Base-by-base conservation (phyloP, 2,329 filamentous ascomycete species). In the Claviceps sp. region DNA sequence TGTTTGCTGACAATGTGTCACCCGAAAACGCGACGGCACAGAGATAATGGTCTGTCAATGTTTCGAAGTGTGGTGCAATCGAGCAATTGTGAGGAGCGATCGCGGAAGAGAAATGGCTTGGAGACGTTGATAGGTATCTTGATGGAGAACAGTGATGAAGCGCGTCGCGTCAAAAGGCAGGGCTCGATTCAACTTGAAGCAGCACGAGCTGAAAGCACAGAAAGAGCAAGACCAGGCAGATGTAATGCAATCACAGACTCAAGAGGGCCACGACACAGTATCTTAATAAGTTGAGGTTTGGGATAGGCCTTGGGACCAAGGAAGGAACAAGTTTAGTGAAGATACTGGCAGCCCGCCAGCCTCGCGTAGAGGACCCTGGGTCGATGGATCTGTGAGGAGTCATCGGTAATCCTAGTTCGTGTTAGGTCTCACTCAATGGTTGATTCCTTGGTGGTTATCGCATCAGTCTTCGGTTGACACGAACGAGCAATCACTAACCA, bases 361-460 rank as follows among this genome's bases (percentile, higher is more conserved):
- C 45, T 42, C 43, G 46, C 37, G 42, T 46, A 29, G 29, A 26
- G 40, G 22, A 47, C 43, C 37, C 46, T 17, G 50, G 17, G 34
- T 22, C 22, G 36, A 40, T 45, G 17, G 16, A 23, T 16, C 17
- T n/a, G 39, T 7, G 53, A 53, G 45, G 54, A 55, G 54, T 54
- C 50, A 54, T 49, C 47, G 49, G 50, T 13, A 38, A 52, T 46
- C 48, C 45, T 29, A 43, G n/a, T 37, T 34, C 17, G 50, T 43
- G 16, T 16, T 48, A 54, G 52, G 20, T 50, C 49, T 45, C 16
- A 52, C 42, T 17, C 20, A 13, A 45, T 20, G 39, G 20, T 5
- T 20, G 14, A 34, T 44, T 34, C 2, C 6, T 14, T 36, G 40
- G 1, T 34, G 9, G 6, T 42, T 36, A 39, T 45, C 23, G 23